phyloP scores from a whole-genome alignment of 2,329 filamentous ascomycete species.

The Neurospora crassa region DNA sequence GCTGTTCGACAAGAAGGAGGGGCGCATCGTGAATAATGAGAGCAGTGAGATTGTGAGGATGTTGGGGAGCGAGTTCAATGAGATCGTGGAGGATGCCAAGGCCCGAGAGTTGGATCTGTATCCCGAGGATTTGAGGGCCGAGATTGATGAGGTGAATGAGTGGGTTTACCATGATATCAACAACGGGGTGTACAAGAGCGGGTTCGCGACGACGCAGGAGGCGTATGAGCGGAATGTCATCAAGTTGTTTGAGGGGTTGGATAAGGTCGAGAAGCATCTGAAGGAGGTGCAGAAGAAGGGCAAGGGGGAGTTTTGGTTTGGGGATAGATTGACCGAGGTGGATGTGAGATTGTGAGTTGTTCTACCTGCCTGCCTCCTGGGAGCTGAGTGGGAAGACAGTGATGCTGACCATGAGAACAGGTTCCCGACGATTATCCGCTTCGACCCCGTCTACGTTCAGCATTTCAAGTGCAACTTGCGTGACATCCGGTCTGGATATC shows the following conservation, averaged over 20 bases:
- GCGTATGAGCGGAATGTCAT: conserved; percentile 70
- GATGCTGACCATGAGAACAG: conserved; percentile 19
- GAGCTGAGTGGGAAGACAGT: neutral
- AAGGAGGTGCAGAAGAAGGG: conserved; percentile 8
- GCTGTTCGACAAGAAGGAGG: conserved; percentile 68
- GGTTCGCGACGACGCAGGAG: conserved; percentile 75
- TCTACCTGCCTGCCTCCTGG: neutral
- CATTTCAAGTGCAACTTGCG: conserved; percentile 82
- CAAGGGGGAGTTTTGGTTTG: conserved; percentile 64
- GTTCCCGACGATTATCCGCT: conserved; percentile 62
- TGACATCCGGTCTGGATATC: conserved; percentile 78
- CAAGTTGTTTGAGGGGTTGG: conserved; percentile 65
- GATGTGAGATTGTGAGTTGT: conserved; percentile 60
- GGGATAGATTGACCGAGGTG: conserved; percentile 65
- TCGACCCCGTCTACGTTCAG: conserved; percentile 75
- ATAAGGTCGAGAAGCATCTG: conserved; percentile 66
- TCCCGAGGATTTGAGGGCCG: conserved; percentile 48
- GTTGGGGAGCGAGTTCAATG: conserved; percentile 75
- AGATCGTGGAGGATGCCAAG: conserved; percentile 46
- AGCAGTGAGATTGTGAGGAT: conserved; percentile 88
- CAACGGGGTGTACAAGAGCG: conserved; percentile 65
- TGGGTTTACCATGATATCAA: conserved; percentile 74
- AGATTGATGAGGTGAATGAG: conserved; percentile 68
- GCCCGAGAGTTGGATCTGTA: conserved; percentile 56
- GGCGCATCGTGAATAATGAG: conserved; percentile 83